Conservation (phyloP, 2,329 filamentous ascomycete species). For the Colletotrichum zoysiae region DNA sequence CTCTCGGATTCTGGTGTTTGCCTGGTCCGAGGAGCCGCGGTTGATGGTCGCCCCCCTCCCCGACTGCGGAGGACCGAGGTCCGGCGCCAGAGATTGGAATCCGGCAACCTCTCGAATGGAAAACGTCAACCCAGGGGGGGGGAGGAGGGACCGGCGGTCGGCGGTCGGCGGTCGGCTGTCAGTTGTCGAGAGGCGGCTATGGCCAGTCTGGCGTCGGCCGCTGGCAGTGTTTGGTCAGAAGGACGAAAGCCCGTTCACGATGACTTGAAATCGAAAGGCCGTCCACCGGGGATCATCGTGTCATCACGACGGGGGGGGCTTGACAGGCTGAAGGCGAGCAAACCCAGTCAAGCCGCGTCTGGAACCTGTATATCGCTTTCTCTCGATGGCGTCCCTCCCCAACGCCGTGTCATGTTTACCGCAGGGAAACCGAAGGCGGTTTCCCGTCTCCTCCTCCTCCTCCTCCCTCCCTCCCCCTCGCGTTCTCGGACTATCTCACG, state of each 20-base stretch:
- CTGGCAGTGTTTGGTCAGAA: neutral
- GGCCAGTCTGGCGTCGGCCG: neutral
- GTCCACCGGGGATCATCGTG: neutral
- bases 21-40: conserved; percentile 2
- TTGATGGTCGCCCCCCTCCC: neutral
- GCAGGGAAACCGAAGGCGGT: neutral
- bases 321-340: conserved; percentile 10
- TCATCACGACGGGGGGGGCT: neutral
- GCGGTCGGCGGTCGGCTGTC: too few relatives aligned
- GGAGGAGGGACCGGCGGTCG: too few relatives aligned
- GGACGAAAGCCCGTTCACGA: neutral
- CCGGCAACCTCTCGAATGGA: conserved; percentile 6
- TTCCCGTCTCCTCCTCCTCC: too few relatives aligned
- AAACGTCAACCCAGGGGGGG: neutral
- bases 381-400: neutral
- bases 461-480: too few relatives aligned
- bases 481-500: neutral
- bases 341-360: neutral
- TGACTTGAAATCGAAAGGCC: neutral
- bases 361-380: neutral
- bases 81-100: conserved; percentile 26
- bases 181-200: neutral
- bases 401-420: neutral
- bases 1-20: neutral
- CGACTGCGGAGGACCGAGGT: neutral